phyloP scores from a whole-genome alignment of 225 moss, liverwort and hornwort species.

The Anthoceros angustus region DNA sequence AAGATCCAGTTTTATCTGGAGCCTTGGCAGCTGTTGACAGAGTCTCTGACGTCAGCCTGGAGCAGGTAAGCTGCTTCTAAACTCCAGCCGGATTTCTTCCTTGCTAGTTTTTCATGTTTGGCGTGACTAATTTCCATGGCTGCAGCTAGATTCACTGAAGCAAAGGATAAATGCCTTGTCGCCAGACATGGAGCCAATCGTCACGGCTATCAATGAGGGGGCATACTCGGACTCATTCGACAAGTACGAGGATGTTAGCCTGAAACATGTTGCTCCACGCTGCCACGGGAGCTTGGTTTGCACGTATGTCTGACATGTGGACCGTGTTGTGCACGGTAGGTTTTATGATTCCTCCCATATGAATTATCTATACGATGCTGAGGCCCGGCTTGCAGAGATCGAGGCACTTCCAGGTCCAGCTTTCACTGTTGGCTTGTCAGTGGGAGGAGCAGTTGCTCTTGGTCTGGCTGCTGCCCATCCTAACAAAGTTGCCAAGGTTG shows the following conservation, averaged over 20 bases:
- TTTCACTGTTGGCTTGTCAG: slow-evolving; percentile 58
- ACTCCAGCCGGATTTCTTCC: background rate
- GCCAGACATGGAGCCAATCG: slow-evolving; percentile 21
- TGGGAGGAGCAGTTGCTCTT: slow-evolving; percentile 52
- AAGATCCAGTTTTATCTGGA: slow-evolving; percentile 32
- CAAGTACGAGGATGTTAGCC: slow-evolving; percentile 19
- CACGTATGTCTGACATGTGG: background rate
- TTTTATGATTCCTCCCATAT: slow-evolving; percentile 41
- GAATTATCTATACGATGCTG: slow-evolving; percentile 43
- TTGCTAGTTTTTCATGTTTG: background rate
- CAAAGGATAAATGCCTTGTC: slow-evolving; percentile 20
- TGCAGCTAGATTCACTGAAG: slow-evolving; percentile 35
- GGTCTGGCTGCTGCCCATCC: slow-evolving; percentile 35
- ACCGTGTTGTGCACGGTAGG: slow-evolving; percentile 11
- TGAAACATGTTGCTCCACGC: background rate
- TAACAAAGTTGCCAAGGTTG: slow-evolving; percentile 41
- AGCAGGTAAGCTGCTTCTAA: slow-evolving; percentile 22
- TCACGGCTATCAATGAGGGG: slow-evolving; percentile 42
- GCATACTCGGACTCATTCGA: slow-evolving; percentile 30
- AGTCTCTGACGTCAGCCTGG: slow-evolving; percentile 26
- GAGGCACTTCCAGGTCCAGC: slow-evolving; percentile 48
- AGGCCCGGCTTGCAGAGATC: slow-evolving; percentile 40
- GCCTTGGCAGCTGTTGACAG: slow-evolving; percentile 26
- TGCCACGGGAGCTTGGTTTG: background rate
- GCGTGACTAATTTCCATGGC: background rate